These are phyloP conservation scores for Macrolepiota albuminosa DNA, from an alignment of 768 basidiomycete species.

Conservation along the genomic window DNA sequence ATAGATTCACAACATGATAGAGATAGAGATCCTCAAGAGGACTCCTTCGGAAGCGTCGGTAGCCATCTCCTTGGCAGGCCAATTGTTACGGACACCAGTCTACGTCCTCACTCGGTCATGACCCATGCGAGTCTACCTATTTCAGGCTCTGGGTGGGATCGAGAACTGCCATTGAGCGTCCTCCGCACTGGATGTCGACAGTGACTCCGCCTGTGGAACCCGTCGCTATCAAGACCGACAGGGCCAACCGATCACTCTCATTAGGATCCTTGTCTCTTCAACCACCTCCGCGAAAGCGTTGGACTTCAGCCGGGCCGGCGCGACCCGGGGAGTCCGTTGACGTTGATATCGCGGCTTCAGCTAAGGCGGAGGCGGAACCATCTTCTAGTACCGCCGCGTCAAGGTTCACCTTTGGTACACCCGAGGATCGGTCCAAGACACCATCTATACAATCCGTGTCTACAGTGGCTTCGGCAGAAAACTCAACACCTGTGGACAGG, in stretches of 20 bases:
- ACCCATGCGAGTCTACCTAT: constrained; percentile 30
- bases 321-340: constrained; percentile 12
- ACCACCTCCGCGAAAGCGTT: constrained; percentile 47
- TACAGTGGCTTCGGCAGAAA: constrained; percentile 38
- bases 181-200: constrained; percentile 18
- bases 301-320: constrained; percentile 31
- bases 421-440: constrained; percentile 34
- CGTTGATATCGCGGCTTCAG: constrained; percentile 9
- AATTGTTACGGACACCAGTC: constrained; percentile 27
- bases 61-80: constrained; percentile 47
- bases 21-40: constrained; percentile 33
- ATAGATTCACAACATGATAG: constrained; percentile 31
- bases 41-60: constrained; percentile 54
- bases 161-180: constrained; percentile 24
- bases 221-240: constrained; percentile 15
- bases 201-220: constrained; percentile 16
- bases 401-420: constrained; percentile 30
- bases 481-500: constrained; percentile 24
- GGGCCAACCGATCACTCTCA: constrained; percentile 28
- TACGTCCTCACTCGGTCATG: constrained; percentile 18
- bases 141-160: constrained; percentile 27
- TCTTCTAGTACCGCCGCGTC: constrained; percentile 21
- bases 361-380: constrained; percentile 21
- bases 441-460: constrained; percentile 43
- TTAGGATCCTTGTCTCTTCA: constrained; percentile 35